phyloP scores from a whole-genome alignment of 2,329 filamentous ascomycete species.

The Exophiala sp. region DNA sequence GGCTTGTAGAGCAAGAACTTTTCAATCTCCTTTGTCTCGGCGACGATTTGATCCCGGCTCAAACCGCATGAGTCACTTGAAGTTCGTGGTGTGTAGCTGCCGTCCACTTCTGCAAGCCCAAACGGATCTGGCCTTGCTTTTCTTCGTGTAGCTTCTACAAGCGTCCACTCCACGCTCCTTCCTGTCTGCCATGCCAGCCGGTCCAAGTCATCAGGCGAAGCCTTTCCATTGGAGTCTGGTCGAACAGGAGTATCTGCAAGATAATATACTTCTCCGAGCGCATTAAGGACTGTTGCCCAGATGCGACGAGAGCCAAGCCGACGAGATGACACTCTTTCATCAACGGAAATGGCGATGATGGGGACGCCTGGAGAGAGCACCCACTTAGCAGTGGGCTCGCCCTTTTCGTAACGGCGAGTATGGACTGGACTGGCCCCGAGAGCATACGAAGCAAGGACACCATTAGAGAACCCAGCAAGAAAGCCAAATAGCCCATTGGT shows the following conservation, averaged over 20 bases:
- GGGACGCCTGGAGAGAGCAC: slow-evolving; percentile 87
- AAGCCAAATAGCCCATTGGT: slow-evolving; percentile 77
- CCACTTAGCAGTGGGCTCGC: slow-evolving; percentile 83
- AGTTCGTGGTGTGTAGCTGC: slow-evolving; percentile 73
- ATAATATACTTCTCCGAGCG: slow-evolving; percentile 85
- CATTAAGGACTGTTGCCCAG: slow-evolving; percentile 92
- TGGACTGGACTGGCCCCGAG: slow-evolving; percentile 58
- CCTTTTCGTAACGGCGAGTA: slow-evolving; percentile 58
- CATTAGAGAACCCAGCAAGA: slow-evolving; percentile 74
- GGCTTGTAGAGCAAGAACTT: slow-evolving; percentile 66
- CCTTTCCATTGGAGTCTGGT: slow-evolving; percentile 45
- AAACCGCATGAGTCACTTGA: slow-evolving; percentile 69
- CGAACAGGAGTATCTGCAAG: slow-evolving; percentile 63
- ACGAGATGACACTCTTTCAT: slow-evolving; percentile 70
- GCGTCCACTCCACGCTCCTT: slow-evolving; percentile 70
- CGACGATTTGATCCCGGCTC: slow-evolving; percentile 61
- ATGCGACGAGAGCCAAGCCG: slow-evolving; percentile 65
- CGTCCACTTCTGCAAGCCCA: slow-evolving; percentile 59
- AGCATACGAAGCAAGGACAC: slow-evolving; percentile 75
- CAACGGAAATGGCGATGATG: slow-evolving; percentile 74
- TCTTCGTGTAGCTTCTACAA: slow-evolving; percentile 72
- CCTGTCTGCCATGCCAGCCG: slow-evolving; percentile 74
- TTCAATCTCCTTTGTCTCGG: slow-evolving; percentile 78
- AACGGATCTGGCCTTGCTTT: slow-evolving; percentile 66
- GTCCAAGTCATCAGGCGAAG: slow-evolving; percentile 49